A percentile compares a stretch with the other conserved stretches of the same genome.
phyloP scores from a whole-genome alignment of 208 protist species.

The Naegleria lovaniensis region DNA sequence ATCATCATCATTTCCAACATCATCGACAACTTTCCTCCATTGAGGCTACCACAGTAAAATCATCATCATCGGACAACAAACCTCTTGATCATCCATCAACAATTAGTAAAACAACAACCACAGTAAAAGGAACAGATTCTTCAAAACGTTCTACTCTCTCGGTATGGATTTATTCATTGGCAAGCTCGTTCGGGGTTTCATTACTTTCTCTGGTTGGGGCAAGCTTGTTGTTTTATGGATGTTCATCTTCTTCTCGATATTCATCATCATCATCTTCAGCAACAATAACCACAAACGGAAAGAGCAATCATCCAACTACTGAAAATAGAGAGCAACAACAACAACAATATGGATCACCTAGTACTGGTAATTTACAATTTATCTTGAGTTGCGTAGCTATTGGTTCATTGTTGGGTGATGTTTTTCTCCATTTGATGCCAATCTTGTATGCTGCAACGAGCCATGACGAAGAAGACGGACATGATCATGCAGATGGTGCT shows the following conservation, averaged over 20 bases:
- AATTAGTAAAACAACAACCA: neutral
- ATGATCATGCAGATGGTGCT: neutral
- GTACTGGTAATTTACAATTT: neutral
- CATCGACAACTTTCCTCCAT: neutral
- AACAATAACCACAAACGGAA: no score
- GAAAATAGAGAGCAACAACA: no score
- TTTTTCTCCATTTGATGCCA: slow-evolving; percentile 9
- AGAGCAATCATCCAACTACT: no score
- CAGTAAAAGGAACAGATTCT: neutral
- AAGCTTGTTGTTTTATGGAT: neutral
- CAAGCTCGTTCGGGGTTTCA: neutral
- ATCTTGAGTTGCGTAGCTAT: slow-evolving; percentile 6
- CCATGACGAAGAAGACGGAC: neutral
- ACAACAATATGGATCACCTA: neutral
- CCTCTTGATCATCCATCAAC: neutral
- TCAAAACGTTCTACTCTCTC: neutral
- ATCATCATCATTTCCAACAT: neutral
- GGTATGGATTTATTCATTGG: neutral
- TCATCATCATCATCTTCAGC: no score
- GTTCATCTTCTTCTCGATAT: no score
- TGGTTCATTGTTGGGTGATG: slow-evolving; percentile 23
- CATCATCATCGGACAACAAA: no score
- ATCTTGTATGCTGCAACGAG: neutral
- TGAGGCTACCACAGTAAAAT: no score
- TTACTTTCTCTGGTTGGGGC: neutral